A percentile compares a stretch with the other conserved stretches of the same genome.
phyloP scores from a whole-genome alignment of 805 yeast species.

The Starmerella stellata region DNA sequence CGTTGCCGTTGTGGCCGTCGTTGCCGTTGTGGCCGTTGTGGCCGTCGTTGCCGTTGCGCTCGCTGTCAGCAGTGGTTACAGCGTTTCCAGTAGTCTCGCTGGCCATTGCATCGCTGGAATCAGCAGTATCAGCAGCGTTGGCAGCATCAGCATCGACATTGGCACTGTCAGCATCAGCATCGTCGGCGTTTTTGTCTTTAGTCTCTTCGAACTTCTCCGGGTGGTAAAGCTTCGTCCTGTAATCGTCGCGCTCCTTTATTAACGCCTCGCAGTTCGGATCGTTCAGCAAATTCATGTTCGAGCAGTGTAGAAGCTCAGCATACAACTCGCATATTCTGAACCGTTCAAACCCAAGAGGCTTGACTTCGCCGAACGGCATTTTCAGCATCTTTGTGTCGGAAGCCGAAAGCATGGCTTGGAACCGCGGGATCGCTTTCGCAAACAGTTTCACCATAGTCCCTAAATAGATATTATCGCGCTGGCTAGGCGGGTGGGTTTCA shows the following conservation, averaged over 20 bases:
- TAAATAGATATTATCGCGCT: constrained; percentile 80
- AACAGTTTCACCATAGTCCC: constrained; percentile 71
- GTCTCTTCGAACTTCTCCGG: constrained; percentile 26
- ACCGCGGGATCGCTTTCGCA: constrained; percentile 52
- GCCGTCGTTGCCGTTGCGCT: neutral
- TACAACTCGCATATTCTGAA: constrained; percentile 80
- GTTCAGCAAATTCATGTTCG: constrained; percentile 87
- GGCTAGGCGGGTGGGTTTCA: constrained; percentile 80
- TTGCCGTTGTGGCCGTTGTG: neutral
- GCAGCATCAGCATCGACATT: neutral
- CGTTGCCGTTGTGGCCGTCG: neutral
- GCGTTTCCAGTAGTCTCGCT: neutral
- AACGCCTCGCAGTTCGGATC: constrained; percentile 54
- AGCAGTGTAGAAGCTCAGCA: constrained; percentile 88
- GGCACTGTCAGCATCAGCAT: neutral
- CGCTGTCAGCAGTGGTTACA: neutral
- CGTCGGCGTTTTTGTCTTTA: neutral
- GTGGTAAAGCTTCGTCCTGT: constrained; percentile 28
- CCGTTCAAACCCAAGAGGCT: constrained; percentile 76
- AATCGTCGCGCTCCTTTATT: constrained; percentile 48
- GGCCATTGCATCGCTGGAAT: neutral
- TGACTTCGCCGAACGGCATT: constrained; percentile 49
- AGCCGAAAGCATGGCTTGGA: constrained; percentile 41
- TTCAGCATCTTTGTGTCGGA: constrained; percentile 25
- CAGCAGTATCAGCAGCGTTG: neutral